A percentile compares a stretch with the other conserved stretches of the same genome.
phyloP scores from a whole-genome alignment of 495 filamentous ascomycete species.

The Hypoxylon subgilvum region DNA sequence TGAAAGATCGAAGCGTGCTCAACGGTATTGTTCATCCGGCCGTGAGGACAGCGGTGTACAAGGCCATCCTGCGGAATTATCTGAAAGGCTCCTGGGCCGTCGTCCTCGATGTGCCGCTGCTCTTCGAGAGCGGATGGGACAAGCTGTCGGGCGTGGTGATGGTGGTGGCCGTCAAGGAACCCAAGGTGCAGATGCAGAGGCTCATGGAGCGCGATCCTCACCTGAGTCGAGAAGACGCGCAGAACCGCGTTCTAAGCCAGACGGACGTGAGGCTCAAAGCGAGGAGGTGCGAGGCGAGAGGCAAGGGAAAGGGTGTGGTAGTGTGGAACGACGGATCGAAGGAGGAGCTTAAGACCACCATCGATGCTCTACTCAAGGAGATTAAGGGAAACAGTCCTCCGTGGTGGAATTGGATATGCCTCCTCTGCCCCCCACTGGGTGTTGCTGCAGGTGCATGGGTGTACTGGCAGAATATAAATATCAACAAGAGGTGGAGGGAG shows the following conservation, averaged over 20 bases:
- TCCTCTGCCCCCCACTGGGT: conserved; percentile 74
- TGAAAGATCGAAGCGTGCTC: conserved; percentile 71
- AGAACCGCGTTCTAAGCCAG: conserved; percentile 82
- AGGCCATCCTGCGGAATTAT: conserved; percentile 67
- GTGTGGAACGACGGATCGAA: conserved; percentile 84
- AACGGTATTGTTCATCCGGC: conserved; percentile 94
- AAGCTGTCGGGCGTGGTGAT: conserved; percentile 77
- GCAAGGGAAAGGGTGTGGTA: conserved; percentile 69
- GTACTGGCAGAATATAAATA: conserved; percentile 68
- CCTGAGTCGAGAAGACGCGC: conserved; percentile 77
- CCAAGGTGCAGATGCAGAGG: conserved; percentile 77
- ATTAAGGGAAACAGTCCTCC: conserved; percentile 67
- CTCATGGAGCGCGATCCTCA: conserved; percentile 73
- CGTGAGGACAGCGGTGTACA: conserved; percentile 78
- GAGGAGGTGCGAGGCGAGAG: conserved; percentile 66
- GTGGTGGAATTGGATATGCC: conserved; percentile 82
- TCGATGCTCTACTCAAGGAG: conserved; percentile 65
- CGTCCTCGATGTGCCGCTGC: conserved; percentile 88
- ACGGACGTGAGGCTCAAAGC: conserved; percentile 84
- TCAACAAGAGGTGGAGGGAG: conserved; percentile 72
- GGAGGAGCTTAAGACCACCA: conserved; percentile 67
- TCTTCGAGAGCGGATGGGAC: conserved; percentile 88
- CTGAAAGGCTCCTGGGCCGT: conserved; percentile 79
- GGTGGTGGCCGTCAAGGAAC: conserved; percentile 80
- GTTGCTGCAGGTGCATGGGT: conserved; percentile 68